Conservation (phyloP, 345 rosid species). For the Acer yangbiense region DNA sequence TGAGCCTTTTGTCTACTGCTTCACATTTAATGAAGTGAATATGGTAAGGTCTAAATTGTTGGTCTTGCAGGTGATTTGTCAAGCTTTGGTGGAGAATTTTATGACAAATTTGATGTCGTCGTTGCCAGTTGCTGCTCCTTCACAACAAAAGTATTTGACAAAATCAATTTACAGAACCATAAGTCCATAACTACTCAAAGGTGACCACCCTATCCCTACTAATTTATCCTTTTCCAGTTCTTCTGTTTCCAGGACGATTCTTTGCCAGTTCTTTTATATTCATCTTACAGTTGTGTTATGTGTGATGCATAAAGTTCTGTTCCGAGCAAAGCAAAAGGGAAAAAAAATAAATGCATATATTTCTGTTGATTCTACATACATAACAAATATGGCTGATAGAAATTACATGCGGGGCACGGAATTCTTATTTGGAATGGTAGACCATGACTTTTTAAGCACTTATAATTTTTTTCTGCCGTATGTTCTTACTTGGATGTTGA, state of each 20-base stretch:
- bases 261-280: background rate
- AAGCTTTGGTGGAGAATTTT: constrained; percentile 55
- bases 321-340: background rate
- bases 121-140: constrained; percentile 68
- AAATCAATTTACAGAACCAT: constrained; percentile 61
- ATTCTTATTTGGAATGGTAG: background rate
- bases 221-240: background rate
- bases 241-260: background rate
- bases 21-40: background rate
- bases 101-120: constrained; percentile 68
- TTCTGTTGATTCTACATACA: background rate
- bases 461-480: background rate
- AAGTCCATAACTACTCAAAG: constrained; percentile 53
- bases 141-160: constrained; percentile 51
- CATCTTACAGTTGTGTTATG: background rate
- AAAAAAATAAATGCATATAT: background rate
- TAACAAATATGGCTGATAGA: background rate
- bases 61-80: constrained; percentile 65
- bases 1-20: background rate
- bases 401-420: background rate
- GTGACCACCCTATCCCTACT: constrained; percentile 18
- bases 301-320: no score
- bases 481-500: background rate
- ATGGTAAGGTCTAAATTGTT: background rate
- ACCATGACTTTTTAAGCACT: background rate